Base-by-base conservation (phyloP, 257 asterid species). In the Nyctanthes arbortristis region DNA sequence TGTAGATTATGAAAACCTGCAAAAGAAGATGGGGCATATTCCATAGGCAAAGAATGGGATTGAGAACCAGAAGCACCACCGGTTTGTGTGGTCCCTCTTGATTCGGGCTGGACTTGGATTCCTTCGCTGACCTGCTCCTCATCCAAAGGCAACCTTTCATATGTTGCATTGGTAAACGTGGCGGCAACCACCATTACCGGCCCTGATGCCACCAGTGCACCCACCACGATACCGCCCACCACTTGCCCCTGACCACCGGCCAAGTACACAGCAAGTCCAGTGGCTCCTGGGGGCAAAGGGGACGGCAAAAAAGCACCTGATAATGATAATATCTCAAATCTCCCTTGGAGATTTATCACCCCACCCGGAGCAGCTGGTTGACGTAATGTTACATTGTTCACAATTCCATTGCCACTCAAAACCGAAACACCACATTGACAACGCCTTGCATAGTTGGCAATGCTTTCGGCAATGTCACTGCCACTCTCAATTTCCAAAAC, bases 181-280 rank as follows among this genome's bases (percentile, higher is more conserved):
- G 97, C 96, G 0, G 92, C 97, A 14, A 90, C 82, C 7, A 90
- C 89, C 90, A 90, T 84, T 36, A 90, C 97, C 24, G 97, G 96
- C 11, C 97, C 97, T 0, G 93, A 84, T 0, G 97, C 96, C 32
- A 75, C 63, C 65, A 90, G 37, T 0, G 88, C 56, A 0, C 93
- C 92, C 2, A 78, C 88, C 69, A 90, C 93, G 18, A 77, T 78
- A 29, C 97, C 97, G 6, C 97, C 97, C 2, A 88, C 85, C 0
- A 90, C 90, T 75, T 88, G 97, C 13, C 97, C 97, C 67, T 88
- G 97, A 7, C 91, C 86, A 27, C 97, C 97, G 11, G 87, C 86
- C 28, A 90, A 77, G 77, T 90, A 90, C 32, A 90, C 90, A 0
- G 92, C 82, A 54, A 90, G 32, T 4, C 90, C 93, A 4, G 89